Evolutionary conservation across 2,329 filamentous ascomycete species (phyloP).

Genomic region (Diaporthe australafricana): DNA sequence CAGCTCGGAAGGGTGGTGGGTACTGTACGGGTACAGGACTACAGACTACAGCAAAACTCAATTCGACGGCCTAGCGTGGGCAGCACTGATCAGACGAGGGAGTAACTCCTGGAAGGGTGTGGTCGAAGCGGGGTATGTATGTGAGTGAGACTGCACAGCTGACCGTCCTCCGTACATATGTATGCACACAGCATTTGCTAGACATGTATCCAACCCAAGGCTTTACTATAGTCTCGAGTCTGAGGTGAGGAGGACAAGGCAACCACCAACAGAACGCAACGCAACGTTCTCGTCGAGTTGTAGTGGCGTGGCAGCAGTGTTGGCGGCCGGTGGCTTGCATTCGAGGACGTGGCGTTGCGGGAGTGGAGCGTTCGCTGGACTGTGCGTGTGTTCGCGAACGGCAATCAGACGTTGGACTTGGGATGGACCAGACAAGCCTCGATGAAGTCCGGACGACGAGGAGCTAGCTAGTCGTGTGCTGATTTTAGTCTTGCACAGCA

Average conservation of each 20-base stretch:
- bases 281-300: constrained; percentile 16
- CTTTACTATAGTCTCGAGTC: not conserved
- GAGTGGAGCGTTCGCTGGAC: constrained; percentile 8
- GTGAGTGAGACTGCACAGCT: constrained; percentile 2
- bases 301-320: not conserved
- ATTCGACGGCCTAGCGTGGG: not conserved
- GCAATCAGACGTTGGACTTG: constrained; percentile 1
- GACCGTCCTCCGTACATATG: not conserved
- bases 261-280: constrained; percentile 1
- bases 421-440: not conserved
- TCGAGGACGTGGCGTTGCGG: constrained; percentile 6
- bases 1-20: not conserved
- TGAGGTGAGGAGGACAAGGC: not conserved
- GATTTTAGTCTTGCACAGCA: not conserved
- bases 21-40: not conserved
- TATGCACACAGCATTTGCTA: not conserved
- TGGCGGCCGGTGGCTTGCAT: constrained; percentile 9
- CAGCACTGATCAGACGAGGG: not conserved
- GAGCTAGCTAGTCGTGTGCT: not conserved
- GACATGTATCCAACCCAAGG: no score
- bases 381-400: not conserved
- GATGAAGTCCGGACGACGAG: not conserved
- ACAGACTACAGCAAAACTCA: not conserved
- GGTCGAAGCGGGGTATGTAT: not conserved
- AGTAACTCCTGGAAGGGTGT: not conserved